Conservation (phyloP, 371 early-diverging fungal genomes). For the Apophysomyces trapeziformis region DNA sequence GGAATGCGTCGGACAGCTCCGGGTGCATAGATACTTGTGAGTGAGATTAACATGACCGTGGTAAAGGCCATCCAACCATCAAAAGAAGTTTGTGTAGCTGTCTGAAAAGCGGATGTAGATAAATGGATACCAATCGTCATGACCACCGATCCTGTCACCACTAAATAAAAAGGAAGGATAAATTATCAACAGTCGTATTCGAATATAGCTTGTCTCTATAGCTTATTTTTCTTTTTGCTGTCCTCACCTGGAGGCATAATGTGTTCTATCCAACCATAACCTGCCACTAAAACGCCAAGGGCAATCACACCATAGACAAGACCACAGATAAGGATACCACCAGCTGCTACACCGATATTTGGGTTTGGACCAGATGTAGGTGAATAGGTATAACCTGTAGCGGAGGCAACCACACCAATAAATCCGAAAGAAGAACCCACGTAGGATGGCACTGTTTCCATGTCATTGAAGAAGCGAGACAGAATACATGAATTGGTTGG, state of each 20-base stretch:
- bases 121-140: conserved; percentile 63
- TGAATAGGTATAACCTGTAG: conserved; percentile 50
- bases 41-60: conserved; percentile 47
- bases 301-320: conserved; percentile 49
- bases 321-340: conserved; percentile 60
- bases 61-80: conserved; percentile 62
- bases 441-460: conserved; percentile 52
- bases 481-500: conserved; percentile 17
- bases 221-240: background rate
- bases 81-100: conserved; percentile 50
- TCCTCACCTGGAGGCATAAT: conserved; percentile 62
- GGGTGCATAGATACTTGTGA: conserved; percentile 58
- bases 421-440: conserved; percentile 64
- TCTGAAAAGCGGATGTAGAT: conserved; percentile 51
- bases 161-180: conserved; percentile 16
- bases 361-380: conserved; percentile 35
- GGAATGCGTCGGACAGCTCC: conserved; percentile 47
- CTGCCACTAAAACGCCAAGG: conserved; percentile 48
- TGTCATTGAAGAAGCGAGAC: no score
- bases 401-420: conserved; percentile 54
- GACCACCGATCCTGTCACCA: conserved; percentile 64
- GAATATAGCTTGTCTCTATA: no score
- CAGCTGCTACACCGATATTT: conserved; percentile 49
- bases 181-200: no score
- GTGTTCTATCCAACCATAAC: conserved; percentile 56